phyloP scores from a whole-genome alignment of 345 rosid species.

The Diplotaxis tenuifolia region DNA sequence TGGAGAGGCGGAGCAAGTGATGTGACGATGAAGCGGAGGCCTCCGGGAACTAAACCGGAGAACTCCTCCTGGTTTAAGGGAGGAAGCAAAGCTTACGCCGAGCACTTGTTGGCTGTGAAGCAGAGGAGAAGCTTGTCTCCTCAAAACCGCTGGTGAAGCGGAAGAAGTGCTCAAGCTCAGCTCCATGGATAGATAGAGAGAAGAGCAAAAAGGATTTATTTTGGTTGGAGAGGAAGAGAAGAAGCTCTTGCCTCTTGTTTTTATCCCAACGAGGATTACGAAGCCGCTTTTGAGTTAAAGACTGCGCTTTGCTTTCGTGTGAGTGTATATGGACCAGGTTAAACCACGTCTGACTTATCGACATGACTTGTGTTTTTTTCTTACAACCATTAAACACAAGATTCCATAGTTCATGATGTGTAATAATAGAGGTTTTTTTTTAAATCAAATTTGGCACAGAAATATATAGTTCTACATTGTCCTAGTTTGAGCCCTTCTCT shows the following conservation, averaged over 20 bases:
- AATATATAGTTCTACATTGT: background rate
- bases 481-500: background rate
- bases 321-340: slow-evolving; percentile 36
- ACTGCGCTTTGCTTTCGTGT: slow-evolving; percentile 11
- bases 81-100: slow-evolving; percentile 47
- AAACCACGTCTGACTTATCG: slow-evolving; percentile 41
- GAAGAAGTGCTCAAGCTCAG: slow-evolving; percentile 45
- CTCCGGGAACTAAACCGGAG: slow-evolving; percentile 46
- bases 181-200: slow-evolving; percentile 46
- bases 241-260: slow-evolving; percentile 23
- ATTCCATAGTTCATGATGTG: background rate
- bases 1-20: slow-evolving; percentile 67
- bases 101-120: slow-evolving; percentile 43
- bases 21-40: slow-evolving; percentile 34
- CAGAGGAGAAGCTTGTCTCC: slow-evolving; percentile 35
- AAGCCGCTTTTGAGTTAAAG: background rate
- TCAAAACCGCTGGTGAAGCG: slow-evolving; percentile 32
- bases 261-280: slow-evolving; percentile 5
- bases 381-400: background rate
- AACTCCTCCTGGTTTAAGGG: slow-evolving; percentile 29
- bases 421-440: background rate
- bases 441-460: too few species aligned
- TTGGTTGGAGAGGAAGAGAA: slow-evolving; percentile 46
- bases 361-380: background rate
- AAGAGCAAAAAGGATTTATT: slow-evolving; percentile 32